Base-by-base conservation (phyloP, 2,329 filamentous ascomycete species). In the Stenocarpella maydis region DNA sequence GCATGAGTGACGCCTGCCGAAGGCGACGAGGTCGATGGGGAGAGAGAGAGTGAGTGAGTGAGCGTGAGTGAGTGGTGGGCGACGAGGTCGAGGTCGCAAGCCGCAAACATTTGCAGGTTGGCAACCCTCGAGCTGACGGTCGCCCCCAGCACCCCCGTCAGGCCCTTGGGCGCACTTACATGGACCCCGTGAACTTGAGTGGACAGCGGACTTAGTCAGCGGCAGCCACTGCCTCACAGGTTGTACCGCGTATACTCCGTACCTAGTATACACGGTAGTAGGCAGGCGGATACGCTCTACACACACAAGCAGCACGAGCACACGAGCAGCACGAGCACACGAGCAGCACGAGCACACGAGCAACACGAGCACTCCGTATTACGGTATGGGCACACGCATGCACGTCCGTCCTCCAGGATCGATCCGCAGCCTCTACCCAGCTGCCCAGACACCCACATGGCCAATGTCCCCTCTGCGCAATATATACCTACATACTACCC, bases 81-180 rank as follows among this genome's bases (percentile, higher is more conserved):
- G 52, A 26, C 49, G 52, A 58, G 41, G 65, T 67, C 58, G 52
- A 58, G 41, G 65, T 67, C 54, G 39, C 65, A 58, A 50, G 50
- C 65, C 52, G 65, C 65, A 67, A 67, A 67, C 65, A 67, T 67
- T 67, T 67, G 45, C 41, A 49, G 61, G 49, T 43, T 31, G 47
- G 10, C 34, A 4, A 8, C 34, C 61, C 31, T 55, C 50, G 63
- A 66, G 52, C 41, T 41, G 50, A 47, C 41, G n/a, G 64, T 15
- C 37, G n/a, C 41, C 50, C 14, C 26, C 41, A 43, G 2, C 28
- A n/a, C 45, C 41, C 65, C 52, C 31, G 41, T 24, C 37, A n/a
- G n/a, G n/a, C 45, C 47, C n/a, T 63, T 37, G 49, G 28, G 24
- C 49, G 58, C 58, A 63, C 58, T 63, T 49, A 63, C 31, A 63